Evolutionary conservation across 176 grass and related monocot species (phyloP).

Genomic region (Carex cristatella): DNA sequence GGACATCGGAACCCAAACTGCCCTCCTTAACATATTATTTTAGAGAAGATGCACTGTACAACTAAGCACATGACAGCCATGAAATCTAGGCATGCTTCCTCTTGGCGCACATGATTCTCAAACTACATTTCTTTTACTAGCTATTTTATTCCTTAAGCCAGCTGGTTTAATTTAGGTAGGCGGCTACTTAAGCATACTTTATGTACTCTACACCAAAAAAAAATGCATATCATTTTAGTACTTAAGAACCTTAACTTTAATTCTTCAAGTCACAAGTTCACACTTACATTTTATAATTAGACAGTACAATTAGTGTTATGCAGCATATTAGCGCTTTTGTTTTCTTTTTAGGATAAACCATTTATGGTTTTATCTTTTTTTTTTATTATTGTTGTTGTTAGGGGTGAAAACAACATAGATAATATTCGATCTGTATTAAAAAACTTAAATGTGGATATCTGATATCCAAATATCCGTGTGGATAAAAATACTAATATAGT

Average conservation of each 20-base stretch:
- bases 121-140: neutral
- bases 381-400: neutral
- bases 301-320: neutral
- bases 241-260: neutral
- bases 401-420: no score
- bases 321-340: neutral
- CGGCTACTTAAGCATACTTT: conserved; percentile 23
- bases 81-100: conserved; percentile 27
- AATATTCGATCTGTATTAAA: no score
- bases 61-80: conserved; percentile 23
- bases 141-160: conserved; percentile 12
- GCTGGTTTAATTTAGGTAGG: conserved; percentile 17
- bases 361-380: neutral
- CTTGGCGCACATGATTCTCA: conserved; percentile 16
- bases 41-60: neutral
- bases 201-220: neutral
- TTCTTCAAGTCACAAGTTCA: conserved; percentile 14
- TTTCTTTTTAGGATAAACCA: neutral
- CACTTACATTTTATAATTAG: conserved; percentile 9
- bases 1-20: no score
- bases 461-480: no score
- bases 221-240: conserved; percentile 14
- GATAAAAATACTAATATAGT: no score
- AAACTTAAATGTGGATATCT: no score
- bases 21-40: neutral